Evolutionary conservation across 2,329 filamentous ascomycete species (phyloP).

Genomic region (Zymoseptoria brevis): DNA sequence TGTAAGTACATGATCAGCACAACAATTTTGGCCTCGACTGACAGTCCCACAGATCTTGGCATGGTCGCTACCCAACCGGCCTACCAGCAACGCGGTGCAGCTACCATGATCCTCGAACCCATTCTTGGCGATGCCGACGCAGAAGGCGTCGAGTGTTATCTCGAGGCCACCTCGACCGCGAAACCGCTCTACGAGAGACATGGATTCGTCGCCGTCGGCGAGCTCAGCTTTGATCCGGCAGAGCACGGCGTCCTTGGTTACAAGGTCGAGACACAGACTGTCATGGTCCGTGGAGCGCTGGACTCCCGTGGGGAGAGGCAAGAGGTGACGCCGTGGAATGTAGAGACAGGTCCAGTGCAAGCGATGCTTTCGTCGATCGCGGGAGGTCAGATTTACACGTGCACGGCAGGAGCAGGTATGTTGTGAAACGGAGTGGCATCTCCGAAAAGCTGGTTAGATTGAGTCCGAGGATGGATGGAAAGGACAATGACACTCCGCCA

Average conservation of each 20-base stretch:
- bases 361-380: background rate
- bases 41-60: constrained; percentile 21
- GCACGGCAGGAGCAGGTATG: background rate
- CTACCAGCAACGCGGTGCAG: constrained; percentile 37
- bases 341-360: constrained; percentile 5
- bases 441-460: background rate
- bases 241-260: constrained; percentile 22
- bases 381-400: background rate
- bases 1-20: constrained; percentile 18
- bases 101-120: constrained; percentile 33
- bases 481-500: too few relatives aligned
- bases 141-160: constrained; percentile 33
- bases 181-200: constrained; percentile 27
- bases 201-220: constrained; percentile 26
- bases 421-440: background rate
- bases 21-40: background rate
- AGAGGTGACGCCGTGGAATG: constrained; percentile 13
- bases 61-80: constrained; percentile 35
- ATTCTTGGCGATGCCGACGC: constrained; percentile 36
- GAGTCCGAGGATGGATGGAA: too few relatives aligned
- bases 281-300: constrained; percentile 27
- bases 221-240: constrained; percentile 25
- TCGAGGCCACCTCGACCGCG: constrained; percentile 34
- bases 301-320: constrained; percentile 9
- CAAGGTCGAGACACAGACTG: constrained; percentile 25